These are phyloP conservation scores for Diutina neorugosa DNA, from an alignment of 1,139 yeast genomes.

Conservation along the genomic window DNA sequence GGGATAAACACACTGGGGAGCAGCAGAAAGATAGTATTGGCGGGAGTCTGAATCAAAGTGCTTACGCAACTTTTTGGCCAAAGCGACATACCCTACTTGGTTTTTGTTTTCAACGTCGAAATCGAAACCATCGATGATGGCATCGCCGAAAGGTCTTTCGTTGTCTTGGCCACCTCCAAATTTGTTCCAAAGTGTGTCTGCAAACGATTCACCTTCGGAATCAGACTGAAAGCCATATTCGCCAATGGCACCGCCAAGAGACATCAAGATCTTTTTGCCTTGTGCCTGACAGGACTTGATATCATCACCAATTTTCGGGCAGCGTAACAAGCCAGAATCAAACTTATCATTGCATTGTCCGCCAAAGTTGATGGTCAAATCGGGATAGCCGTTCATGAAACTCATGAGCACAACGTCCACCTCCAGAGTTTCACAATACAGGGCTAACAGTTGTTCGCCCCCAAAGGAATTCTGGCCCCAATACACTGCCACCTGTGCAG, in stretches of 20 bases:
- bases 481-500: conserved; percentile 45
- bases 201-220: conserved; percentile 53
- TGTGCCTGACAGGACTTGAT: conserved; percentile 68
- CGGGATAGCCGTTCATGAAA: conserved; percentile 55
- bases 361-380: conserved; percentile 50
- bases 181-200: conserved; percentile 67
- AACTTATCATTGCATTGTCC: conserved; percentile 46
- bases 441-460: conserved; percentile 47
- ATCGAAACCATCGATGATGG: conserved; percentile 34
- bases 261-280: conserved; percentile 70
- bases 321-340: conserved; percentile 44
- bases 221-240: conserved; percentile 61
- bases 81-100: conserved; percentile 46
- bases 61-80: conserved; percentile 47
- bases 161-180: conserved; percentile 66
- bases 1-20: conserved; percentile 93
- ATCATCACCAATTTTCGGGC: conserved; percentile 58
- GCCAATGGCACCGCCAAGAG: conserved; percentile 85
- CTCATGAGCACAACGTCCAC: conserved; percentile 68
- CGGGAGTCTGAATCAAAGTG: conserved; percentile 45
- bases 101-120: conserved; percentile 33
- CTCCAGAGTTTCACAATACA: conserved; percentile 56
- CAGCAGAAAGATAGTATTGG: conserved; percentile 72
- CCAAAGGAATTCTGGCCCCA: conserved; percentile 91
- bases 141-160: conserved; percentile 64